Base-by-base conservation (phyloP, 2,329 filamentous ascomycete species). In the Fusarium marasasianum region DNA sequence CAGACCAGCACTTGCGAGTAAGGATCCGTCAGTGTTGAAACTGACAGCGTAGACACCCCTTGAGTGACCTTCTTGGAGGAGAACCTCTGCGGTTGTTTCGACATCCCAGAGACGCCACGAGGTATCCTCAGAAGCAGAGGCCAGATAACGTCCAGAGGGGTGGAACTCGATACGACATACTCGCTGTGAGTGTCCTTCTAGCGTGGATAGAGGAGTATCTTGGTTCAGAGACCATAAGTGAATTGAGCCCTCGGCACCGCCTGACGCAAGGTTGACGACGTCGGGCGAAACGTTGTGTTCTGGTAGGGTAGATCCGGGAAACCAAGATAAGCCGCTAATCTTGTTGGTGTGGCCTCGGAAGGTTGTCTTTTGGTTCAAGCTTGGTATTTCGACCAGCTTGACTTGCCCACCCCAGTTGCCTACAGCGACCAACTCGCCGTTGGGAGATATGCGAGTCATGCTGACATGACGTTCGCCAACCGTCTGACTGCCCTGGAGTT, bases 51-150 rank as follows among this genome's bases (percentile, higher is more conserved):
- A 98, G 18, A 98, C 96, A 71, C 97, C 96, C 63, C 96, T 91
- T 15, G 95, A 97, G 81, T 99, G 96, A 3, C 96, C 96, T 83
- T 98, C 96, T 82, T 99, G 96, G 2, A 97, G 87, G 3, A 97
- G 87, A 4, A 98, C 84, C 80, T 98, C 95, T 6, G 92, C 92
- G 0, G 91, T 94, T 0, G 93, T 96, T 76, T 94, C 91, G 2
- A 98, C 91, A 80, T 98, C 96, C 96, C 96, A 99, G 40, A 99
- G 86, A 50, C 96, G 91, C 96, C 96, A 99, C 1, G 96, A 98
- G 5, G 95, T 98, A 80, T 99, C 96, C 78, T 96, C 96, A 1
- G 95, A 98, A 12, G 96, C 96, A 2, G 95, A 98, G 10, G 96
- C 96, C 11, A 98, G 86, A 79, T 96, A 98, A 71, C 89, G 89